Conservation (phyloP, 192 early-diverging fungal genomes). For the Endogone sp. region DNA sequence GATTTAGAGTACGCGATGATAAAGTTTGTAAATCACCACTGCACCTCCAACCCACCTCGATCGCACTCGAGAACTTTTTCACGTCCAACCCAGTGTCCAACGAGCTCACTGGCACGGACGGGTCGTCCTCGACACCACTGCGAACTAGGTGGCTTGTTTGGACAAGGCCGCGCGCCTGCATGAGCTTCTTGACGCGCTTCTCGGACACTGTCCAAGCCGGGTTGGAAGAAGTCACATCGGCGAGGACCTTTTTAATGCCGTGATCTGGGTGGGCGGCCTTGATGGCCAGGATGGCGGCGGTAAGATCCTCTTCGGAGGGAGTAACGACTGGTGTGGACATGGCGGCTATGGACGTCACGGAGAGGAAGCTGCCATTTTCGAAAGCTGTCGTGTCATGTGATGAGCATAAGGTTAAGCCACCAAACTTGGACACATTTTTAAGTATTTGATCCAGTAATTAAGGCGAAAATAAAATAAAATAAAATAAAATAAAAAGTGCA, state of each 20-base stretch:
- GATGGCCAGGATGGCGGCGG: conserved; percentile 33
- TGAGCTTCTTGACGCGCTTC: conserved; percentile 60
- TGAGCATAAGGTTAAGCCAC: too few relatives aligned
- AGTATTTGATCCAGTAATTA: too few relatives aligned
- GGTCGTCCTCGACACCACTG: conserved; percentile 37
- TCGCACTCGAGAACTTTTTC: conserved; percentile 26
- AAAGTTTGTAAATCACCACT: too few relatives aligned
- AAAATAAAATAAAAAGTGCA: too few relatives aligned
- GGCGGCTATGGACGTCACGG: not conserved
- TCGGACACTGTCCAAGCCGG: conserved; percentile 55
- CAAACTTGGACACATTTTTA: too few relatives aligned
- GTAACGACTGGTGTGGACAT: conserved; percentile 8
- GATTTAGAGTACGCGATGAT: too few relatives aligned
- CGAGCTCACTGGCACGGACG: conserved; percentile 46
- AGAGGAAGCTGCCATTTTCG: not conserved
- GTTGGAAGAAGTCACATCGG: conserved; percentile 31
- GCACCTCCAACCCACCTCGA: conserved; percentile 11
- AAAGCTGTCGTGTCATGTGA: not conserved
- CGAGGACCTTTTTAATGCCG: conserved; percentile 48
- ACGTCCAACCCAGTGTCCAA: conserved; percentile 40
- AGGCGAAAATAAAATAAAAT: too few relatives aligned
- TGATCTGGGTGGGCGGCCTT: conserved; percentile 45
- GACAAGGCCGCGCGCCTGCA: conserved; percentile 36
- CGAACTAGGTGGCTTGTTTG: conserved; percentile 34
- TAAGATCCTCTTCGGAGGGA: conserved; percentile 31